phyloP scores from a whole-genome alignment of 2,329 filamentous ascomycete genomes.

The Hysterium pulicare region DNA sequence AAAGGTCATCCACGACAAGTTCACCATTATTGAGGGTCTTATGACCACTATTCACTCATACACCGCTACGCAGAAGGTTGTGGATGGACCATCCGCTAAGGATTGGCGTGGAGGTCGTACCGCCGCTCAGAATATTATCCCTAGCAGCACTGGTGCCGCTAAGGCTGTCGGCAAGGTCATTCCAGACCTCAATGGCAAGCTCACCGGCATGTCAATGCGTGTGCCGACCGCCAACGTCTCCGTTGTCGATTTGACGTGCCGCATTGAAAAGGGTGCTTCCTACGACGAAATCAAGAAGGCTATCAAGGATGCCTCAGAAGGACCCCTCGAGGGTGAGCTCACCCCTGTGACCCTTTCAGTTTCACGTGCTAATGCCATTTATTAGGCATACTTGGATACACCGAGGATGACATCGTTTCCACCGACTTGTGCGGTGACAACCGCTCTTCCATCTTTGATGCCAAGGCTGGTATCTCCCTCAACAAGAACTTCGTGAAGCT shows the following conservation, averaged over 20 bases:
- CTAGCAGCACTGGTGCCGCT: conserved; percentile 96
- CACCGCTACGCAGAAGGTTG: conserved; percentile 99
- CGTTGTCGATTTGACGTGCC: conserved; percentile 94
- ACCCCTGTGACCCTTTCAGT: neutral
- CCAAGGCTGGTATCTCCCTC: conserved; percentile 97
- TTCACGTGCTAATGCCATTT: conserved; percentile 21
- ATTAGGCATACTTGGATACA: conserved; percentile 83
- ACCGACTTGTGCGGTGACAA: conserved; percentile 89
- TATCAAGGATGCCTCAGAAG: conserved; percentile 80
- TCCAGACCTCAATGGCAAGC: conserved; percentile 95
- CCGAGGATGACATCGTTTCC: conserved; percentile 95
- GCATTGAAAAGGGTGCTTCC: conserved; percentile 81
- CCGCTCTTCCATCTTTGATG: conserved; percentile 97
- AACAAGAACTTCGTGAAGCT: conserved; percentile 99
- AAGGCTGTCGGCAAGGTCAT: conserved; percentile 99
- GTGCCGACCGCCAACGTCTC: conserved; percentile 98
- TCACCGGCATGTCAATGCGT: conserved; percentile 99
- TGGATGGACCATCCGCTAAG: conserved; percentile 95
- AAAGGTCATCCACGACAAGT: conserved; percentile 99
- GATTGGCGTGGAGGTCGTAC: conserved; percentile 99
- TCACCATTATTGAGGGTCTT: conserved; percentile 93
- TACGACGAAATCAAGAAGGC: conserved; percentile 92
- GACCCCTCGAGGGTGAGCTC: conserved; percentile 75
- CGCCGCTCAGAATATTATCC: conserved; percentile 99
- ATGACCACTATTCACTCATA: conserved; percentile 99